Evolutionary conservation across 768 basidiomycete genomes (phyloP).

Genomic region (Chalciporus piperatus): DNA sequence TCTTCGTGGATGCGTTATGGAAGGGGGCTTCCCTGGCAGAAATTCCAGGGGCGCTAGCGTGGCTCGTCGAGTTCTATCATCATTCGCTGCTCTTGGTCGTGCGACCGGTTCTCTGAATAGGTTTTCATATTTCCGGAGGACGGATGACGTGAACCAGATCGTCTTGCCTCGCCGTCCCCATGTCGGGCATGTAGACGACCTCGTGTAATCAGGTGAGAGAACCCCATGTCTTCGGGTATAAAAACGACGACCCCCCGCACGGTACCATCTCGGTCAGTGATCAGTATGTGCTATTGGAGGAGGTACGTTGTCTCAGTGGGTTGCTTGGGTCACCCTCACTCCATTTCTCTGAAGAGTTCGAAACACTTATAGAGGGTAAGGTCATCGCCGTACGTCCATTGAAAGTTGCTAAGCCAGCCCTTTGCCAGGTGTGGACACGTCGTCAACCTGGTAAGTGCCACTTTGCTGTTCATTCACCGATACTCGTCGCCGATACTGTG

Average conservation of each 20-base stretch:
- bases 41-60: conserved; percentile 11
- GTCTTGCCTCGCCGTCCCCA: conserved; percentile 24
- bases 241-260: conserved; percentile 17
- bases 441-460: conserved; percentile 42
- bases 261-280: conserved; percentile 4
- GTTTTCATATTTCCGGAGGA: conserved; percentile 21
- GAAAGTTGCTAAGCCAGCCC: conserved; percentile 2
- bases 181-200: conserved; percentile 17
- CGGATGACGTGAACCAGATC: conserved; percentile 28
- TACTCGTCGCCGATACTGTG: conserved; percentile 8
- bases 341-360: conserved; percentile 42
- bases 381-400: conserved; percentile 1
- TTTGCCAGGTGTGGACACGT: conserved; percentile 52
- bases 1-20: conserved; percentile 30
- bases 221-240: conserved; percentile 25
- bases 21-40: conserved; percentile 29
- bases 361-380: conserved; percentile 53
- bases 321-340: conserved; percentile 17
- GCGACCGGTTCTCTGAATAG: conserved; percentile 26
- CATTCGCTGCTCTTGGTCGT: conserved; percentile 26
- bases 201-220: conserved; percentile 31
- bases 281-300: conserved; percentile 57
- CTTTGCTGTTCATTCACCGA: neutral
- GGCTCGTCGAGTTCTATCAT: conserved; percentile 9
- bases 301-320: conserved; percentile 39